Base-by-base conservation (phyloP, 2,329 filamentous ascomycete species). In the Westerdykella ornata region DNA sequence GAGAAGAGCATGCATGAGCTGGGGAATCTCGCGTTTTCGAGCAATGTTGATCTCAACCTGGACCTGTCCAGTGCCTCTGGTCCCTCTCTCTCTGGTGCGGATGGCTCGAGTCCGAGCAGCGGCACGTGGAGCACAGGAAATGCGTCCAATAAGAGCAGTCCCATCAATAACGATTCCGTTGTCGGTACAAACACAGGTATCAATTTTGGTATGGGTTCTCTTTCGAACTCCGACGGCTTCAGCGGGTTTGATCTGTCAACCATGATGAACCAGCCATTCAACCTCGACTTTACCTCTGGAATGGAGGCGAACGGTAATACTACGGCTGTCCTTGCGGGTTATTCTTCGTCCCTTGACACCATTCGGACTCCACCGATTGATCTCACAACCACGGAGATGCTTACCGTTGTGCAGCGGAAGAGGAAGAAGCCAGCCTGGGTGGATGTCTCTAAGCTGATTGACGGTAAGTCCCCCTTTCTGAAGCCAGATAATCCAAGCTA, bases 361-460 rank as follows among this genome's bases (percentile, higher is more conserved):
- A 26, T 26, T 7, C 22, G 8, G n/a, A 33, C 30, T 4, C 30
- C 30, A 33, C 30, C 30, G 30, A 14, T 33, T 7, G 38, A 35
- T 4, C 8, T 33, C 9, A 14, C 30, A 17, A 5, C 16, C 6
- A 33, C 30, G 8, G 51, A 52, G 35, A 44, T 28, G 14, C 28
- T 53, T 17, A 53, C 51, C 1, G 40, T 51, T 1, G 46, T 53
- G 13, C 54, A 44, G 43, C 54, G 58, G 45, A 56, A 52, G 41
- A 41, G 43, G 35, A 68, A 61, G 53, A 65, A 62, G 49, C 52
- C 49, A 3, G 66, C 68, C 13, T 66, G 67, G 45, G 51, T 73
- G 37, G 70, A 73, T 48, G 64, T 72, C 2, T 51, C 53, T 15
- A 69, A 64, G 44, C 54, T 73, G 16, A 54, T 72, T 37, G 65